Conservation (phyloP, 225 moss, liverwort and hornwort genomes). For the Takakia lepidozioides region DNA sequence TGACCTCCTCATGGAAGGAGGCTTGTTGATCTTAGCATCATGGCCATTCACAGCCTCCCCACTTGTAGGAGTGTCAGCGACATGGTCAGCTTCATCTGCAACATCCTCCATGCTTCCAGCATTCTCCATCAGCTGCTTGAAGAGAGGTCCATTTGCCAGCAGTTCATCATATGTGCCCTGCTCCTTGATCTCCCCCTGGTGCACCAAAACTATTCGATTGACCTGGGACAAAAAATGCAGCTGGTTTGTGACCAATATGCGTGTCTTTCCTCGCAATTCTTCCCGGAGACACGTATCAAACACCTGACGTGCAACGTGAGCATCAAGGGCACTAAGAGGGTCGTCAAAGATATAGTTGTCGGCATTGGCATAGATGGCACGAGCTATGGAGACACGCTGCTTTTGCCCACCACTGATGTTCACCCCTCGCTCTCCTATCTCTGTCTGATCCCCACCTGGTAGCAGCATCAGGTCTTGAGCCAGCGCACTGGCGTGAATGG, state of each 20-base stretch:
- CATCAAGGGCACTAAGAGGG: constrained; percentile 73
- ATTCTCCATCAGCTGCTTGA: constrained; percentile 72
- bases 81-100: constrained; percentile 29
- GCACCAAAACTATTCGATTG: constrained; percentile 49
- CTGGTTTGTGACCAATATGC: constrained; percentile 70
- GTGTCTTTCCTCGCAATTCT: constrained; percentile 41
- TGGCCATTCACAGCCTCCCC: background rate
- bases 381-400: constrained; percentile 68
- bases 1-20: constrained; percentile 25
- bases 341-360: constrained; percentile 70
- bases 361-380: constrained; percentile 62
- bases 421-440: constrained; percentile 78
- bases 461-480: constrained; percentile 50
- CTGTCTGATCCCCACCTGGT: constrained; percentile 70
- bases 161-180: constrained; percentile 66
- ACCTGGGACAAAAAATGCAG: constrained; percentile 68
- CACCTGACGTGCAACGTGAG: constrained; percentile 68
- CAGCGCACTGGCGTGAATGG: constrained; percentile 51
- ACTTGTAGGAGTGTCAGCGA: constrained; percentile 19
- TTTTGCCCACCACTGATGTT: constrained; percentile 81
- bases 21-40: constrained; percentile 6
- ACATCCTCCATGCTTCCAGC: constrained; percentile 79
- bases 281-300: constrained; percentile 66
- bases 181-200: constrained; percentile 59
- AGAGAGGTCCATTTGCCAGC: constrained; percentile 37